These are phyloP conservation scores for Begonia loranthoides DNA, from an alignment of 306 rosid species.

Conservation along the genomic window DNA sequence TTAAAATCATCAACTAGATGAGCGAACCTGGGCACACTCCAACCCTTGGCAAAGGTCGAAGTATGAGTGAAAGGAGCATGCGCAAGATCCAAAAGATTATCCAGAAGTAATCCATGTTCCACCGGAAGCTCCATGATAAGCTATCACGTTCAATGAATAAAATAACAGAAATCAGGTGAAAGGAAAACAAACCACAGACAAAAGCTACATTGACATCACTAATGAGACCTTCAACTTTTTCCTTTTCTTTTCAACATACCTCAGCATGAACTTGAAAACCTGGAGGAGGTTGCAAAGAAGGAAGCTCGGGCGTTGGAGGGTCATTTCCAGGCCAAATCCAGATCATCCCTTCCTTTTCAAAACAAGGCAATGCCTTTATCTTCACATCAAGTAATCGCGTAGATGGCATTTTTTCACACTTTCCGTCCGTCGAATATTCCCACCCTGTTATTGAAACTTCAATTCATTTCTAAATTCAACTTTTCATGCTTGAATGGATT, in stretches of 20 bases:
- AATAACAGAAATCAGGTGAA: constrained; percentile 10
- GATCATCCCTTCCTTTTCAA: constrained; percentile 86
- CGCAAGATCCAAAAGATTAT: constrained; percentile 96
- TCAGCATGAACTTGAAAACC: constrained; percentile 89
- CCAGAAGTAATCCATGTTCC: constrained; percentile 90
- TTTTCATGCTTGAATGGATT: too few species aligned
- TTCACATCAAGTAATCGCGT: constrained; percentile 47
- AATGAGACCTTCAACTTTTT: too few species aligned
- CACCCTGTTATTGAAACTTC: constrained; percentile 46
- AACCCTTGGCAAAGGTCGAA: constrained; percentile 95
- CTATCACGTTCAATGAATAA: constrained; percentile 24
- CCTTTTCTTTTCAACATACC: constrained; percentile 22
- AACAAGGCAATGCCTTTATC: constrained; percentile 83
- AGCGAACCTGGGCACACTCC: constrained; percentile 92
- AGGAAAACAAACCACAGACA: too few species aligned
- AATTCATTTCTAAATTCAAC: neutral
- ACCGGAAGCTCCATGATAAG: constrained; percentile 84
- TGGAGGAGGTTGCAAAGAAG: constrained; percentile 78
- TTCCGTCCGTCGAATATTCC: constrained; percentile 89
- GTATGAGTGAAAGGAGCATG: constrained; percentile 99
- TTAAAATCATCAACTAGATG: neutral
- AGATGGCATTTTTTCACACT: constrained; percentile 97
- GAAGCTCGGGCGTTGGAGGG: constrained; percentile 55
- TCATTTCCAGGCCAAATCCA: constrained; percentile 99
- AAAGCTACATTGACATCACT: too few species aligned